Evolutionary conservation across 495 filamentous ascomycete species (phyloP).

Genomic region (Hypoxylon perforatum): DNA sequence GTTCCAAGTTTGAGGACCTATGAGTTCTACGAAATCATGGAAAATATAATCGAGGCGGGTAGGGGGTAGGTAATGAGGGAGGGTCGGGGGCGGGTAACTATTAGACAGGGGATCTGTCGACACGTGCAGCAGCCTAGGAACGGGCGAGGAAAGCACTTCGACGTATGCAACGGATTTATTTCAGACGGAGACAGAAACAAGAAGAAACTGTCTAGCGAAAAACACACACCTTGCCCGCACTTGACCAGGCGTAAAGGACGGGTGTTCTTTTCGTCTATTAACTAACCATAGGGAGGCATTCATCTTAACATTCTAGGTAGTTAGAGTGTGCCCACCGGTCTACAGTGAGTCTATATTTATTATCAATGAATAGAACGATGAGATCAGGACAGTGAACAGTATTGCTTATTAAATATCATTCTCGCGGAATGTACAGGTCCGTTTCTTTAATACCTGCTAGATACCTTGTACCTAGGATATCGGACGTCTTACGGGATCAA

Average conservation of each 20-base stretch:
- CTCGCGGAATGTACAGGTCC: neutral
- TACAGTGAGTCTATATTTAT: neutral
- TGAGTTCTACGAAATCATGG: conserved; percentile 17
- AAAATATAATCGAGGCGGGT: too few relatives aligned
- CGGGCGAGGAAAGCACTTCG: too few relatives aligned
- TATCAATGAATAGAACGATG: neutral
- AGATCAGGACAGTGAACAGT: neutral
- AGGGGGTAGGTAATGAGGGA: too few relatives aligned
- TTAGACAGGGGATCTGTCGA: too few relatives aligned
- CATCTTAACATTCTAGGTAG: neutral
- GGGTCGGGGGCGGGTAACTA: too few relatives aligned
- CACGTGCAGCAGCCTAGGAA: too few relatives aligned
- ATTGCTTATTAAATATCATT: neutral
- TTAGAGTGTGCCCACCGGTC: neutral
- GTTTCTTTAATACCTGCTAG: too few relatives aligned
- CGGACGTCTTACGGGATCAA: too few relatives aligned
- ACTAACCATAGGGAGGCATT: neutral
- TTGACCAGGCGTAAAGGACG: neutral
- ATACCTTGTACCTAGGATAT: too few relatives aligned
- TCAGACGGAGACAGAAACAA: neutral
- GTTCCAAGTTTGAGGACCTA: conserved; percentile 36
- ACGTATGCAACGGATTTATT: too few relatives aligned
- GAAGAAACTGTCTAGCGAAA: neutral
- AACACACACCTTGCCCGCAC: neutral
- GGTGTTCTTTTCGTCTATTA: conserved; percentile 2